Percentiles rank a stretch among this genome's conserved stretches.
Evolutionary conservation across 2,329 filamentous ascomycete species (phyloP).

Genomic region (Colletotrichum sp.): DNA sequence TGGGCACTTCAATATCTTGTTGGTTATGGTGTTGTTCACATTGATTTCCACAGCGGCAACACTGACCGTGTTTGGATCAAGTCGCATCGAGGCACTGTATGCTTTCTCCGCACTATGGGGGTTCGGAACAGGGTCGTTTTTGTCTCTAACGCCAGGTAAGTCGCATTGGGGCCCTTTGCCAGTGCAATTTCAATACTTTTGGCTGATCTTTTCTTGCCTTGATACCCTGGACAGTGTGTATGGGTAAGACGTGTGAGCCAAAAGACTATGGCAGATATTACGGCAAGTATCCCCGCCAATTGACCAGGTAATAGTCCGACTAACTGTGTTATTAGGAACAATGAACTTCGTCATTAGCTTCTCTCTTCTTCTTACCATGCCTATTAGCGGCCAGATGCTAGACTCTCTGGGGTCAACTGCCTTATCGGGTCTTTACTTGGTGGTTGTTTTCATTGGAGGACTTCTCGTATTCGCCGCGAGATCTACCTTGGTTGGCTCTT

Average conservation of each 20-base stretch:
- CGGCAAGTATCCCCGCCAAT: neutral
- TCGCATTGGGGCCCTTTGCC: neutral
- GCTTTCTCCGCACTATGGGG: conserved; percentile 51
- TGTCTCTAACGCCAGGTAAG: conserved; percentile 34
- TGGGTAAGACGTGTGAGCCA: conserved; percentile 49
- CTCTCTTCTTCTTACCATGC: conserved; percentile 47
- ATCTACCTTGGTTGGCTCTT: neutral
- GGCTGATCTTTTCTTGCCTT: neutral
- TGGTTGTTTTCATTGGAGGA: conserved; percentile 40
- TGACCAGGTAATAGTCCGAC: neutral
- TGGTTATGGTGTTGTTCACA: conserved; percentile 24
- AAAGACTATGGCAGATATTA: conserved; percentile 43
- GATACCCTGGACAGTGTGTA: conserved; percentile 37
- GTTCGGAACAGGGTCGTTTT: conserved; percentile 47
- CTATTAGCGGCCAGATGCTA: conserved; percentile 48
- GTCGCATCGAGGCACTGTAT: conserved; percentile 42
- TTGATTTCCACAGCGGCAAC: conserved; percentile 42
- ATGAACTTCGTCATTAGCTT: conserved; percentile 51
- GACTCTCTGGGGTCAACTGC: conserved; percentile 46
- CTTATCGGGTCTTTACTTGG: conserved; percentile 50
- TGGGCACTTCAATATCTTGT: conserved; percentile 50
- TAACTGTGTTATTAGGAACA: conserved; percentile 27
- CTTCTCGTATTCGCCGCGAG: conserved; percentile 31
- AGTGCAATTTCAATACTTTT: neutral
- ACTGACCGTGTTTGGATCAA: conserved; percentile 49